Evolutionary conservation across 306 rosid genomes (phyloP), one percentile per base, ranked within the genome.

Genomic region (Cicer yamashitae): DNA sequence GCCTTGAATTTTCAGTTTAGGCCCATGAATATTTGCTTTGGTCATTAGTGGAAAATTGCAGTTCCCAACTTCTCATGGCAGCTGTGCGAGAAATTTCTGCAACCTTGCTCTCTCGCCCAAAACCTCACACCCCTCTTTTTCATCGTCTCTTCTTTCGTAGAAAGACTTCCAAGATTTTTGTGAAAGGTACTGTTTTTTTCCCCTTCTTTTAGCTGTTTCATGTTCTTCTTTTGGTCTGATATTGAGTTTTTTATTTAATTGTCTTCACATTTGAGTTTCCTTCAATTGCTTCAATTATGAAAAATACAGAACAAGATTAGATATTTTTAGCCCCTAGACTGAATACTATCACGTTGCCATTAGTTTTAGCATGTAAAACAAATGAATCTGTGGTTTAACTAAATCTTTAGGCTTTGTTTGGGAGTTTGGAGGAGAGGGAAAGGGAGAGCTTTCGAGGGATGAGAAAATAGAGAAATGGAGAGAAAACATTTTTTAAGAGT

Each of bases 121-220:
- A 58, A 10, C 64, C 25, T 4, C 20, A 48, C 37, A 1, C 45
- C 14, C 41, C 60, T 15, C 60, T 44, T 14, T 71, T 60, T 51
- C 82, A 43, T 8, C 39, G 47, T 14, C 43, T 52, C 60, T 52
- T 71, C 73, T 2, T 71, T 45, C 68, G 82, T 53, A 22, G 10
- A 25, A 41, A 15, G 7, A 5, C 73, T 79, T 71, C 73, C 78
- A 71, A 63, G 78, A 17, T 79, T 79, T 79, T 79, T 52, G 82
- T 79, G 45, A 79, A 79, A 63, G 78, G 82, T 79, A 41, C 22
- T 0, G 7, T 2, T 17, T 1, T 47, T 22, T 22, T 53, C 11
- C 20, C 22, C 25, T 22, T 22, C 6, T 5, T 39, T 40, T 1
- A 6, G 15, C 10, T 40, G 18, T 41, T 9, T 76, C 39, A 3